These are phyloP conservation scores for Rhizophlyctis rosea DNA, from an alignment of 192 early-diverging fungal species.

Conservation along the genomic window DNA sequence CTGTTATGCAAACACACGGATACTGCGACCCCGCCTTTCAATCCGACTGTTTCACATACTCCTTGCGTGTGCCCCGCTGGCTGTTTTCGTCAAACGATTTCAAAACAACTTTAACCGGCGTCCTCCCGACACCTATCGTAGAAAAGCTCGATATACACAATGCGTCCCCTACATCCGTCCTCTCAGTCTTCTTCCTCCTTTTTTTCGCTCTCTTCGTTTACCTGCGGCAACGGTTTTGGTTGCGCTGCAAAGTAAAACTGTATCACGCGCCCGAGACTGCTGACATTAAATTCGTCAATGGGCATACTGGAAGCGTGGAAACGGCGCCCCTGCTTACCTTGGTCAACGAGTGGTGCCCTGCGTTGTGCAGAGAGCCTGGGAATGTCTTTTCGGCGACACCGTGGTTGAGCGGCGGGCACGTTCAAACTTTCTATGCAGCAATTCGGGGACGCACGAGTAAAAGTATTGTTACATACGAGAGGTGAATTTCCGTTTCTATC, in stretches of 20 bases:
- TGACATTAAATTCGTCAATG: neutral
- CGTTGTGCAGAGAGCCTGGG: neutral
- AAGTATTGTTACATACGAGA: constrained; percentile 56
- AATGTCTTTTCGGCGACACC: constrained; percentile 63
- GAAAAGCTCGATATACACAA: neutral
- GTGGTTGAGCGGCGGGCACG: constrained; percentile 71
- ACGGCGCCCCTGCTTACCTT: constrained; percentile 3
- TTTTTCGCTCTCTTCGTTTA: neutral
- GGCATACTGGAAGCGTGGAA: neutral
- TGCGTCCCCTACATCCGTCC: neutral
- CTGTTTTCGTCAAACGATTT: neutral
- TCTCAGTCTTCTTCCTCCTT: neutral
- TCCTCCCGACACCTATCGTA: neutral
- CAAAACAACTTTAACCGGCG: neutral
- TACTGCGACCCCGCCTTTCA: no score
- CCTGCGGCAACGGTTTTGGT: neutral
- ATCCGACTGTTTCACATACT: no score
- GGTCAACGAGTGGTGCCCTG: constrained; percentile 12
- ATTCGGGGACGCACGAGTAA: constrained; percentile 32
- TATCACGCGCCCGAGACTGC: constrained; percentile 23
- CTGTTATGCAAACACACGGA: no score
- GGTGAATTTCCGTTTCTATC: no score
- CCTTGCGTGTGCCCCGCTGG: no score
- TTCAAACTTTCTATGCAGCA: constrained; percentile 75
- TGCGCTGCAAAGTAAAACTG: neutral